Evolutionary conservation across 352 stramenopile species (phyloP), one percentile per base, ranked within the genome.

Genomic region (Globisporangium nunn): DNA sequence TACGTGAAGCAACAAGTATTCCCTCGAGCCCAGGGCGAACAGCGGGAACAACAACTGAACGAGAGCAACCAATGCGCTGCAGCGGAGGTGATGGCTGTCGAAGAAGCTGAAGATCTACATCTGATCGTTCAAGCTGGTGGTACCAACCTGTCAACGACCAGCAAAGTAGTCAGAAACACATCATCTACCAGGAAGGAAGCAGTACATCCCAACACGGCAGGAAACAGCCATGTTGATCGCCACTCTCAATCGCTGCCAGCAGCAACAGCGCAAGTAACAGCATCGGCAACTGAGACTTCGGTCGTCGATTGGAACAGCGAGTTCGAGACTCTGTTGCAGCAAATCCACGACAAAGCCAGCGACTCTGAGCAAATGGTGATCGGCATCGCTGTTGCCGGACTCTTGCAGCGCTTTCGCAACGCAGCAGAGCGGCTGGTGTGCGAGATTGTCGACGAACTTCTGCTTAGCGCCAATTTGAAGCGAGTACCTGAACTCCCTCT

Each of bases 371-470:
- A 23, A 45, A 6, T 5, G 17, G 29, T 8, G 14, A 12, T 50
- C 4, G 70, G 72, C 7, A 51, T 72, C 7, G 40, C 64, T n/a
- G 58, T 69, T 29, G 68, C 74, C 10, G 2, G 41, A 0, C 57
- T 85, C 5, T 40, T 84, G 11, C 56, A 56, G 4, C 61, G 65
- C 1, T 87, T 87, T 66, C 68, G 64, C 11, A 54, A 68, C n/a
- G 50, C 63, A 43, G 70, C 70, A 2, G 72, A 87, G 46, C 6
- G 40, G 8, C 7, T 68, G 3, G 50, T 77, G 11, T 39, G 63
- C 33, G 44, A 69, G 28, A 70, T 87, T 31, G 41, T 87, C 5
- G 30, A 68, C 2, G 74, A 77, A 23, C 67, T 82, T 12, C 41
- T 48, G 2, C 45, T 84, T 12, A 50, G 67, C 1, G 50, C 64